Conservation (phyloP, 805 yeast genomes). For the Candida chauliodis region DNA sequence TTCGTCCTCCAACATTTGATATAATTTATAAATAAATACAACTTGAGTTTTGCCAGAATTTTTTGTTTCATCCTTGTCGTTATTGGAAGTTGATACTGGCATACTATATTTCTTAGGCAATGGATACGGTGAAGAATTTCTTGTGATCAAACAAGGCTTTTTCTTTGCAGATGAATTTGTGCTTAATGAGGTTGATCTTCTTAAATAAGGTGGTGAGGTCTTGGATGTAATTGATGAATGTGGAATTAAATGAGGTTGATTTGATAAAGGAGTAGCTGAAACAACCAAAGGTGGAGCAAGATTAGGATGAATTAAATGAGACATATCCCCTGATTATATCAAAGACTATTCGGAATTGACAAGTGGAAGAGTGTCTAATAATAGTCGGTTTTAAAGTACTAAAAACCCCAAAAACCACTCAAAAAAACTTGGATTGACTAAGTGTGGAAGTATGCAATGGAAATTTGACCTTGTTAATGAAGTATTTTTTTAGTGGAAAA, state of each 20-base stretch:
- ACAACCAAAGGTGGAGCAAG: constrained; percentile 2
- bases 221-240: background rate
- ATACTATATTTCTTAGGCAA: background rate
- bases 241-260: background rate
- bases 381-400: background rate
- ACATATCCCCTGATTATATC: too few species aligned
- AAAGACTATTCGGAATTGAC: background rate
- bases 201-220: constrained; percentile 1
- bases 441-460: constrained; percentile 4
- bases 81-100: background rate
- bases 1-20: constrained; percentile 83
- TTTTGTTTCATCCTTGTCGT: background rate
- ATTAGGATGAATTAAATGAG: constrained; percentile 1
- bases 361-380: background rate
- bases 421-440: too few species aligned
- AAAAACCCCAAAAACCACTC: background rate
- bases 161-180: background rate
- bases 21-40: constrained; percentile 81
- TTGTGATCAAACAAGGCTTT: background rate
- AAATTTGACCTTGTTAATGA: too few species aligned
- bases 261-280: background rate
- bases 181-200: constrained; percentile 2
- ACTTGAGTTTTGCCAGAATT: constrained; percentile 34
- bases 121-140: constrained; percentile 4
- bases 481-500: too few species aligned